Evolutionary conservation across 2,329 filamentous ascomycete genomes (phyloP), one percentile per base, ranked within the genome.

Genomic region (Dothideomycetes sp.): DNA sequence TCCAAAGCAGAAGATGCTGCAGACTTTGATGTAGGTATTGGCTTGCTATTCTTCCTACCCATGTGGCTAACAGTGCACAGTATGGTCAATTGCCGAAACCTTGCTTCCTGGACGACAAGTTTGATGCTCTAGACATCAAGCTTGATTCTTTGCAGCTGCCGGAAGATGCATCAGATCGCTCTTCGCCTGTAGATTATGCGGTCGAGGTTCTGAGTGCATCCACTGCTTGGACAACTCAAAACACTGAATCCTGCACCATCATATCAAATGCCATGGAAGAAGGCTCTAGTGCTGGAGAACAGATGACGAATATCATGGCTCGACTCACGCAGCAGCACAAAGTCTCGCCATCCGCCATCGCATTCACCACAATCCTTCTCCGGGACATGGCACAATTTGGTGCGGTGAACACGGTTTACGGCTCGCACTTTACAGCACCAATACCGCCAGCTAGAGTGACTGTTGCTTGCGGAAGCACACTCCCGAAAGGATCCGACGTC

Each of bases 401-500:
- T 0, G 53, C 65, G 12, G 68, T 94, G 51, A 96, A 96, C 61
- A 60, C 67, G 18, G 65, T 82, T 47, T 98, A 96, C 60, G 78
- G 76, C 4, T 68, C 71, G 7, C 71, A 87, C 29, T 96, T 96
- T 61, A 64, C 65, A 15, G 68, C 73, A 34, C 82, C 88, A 0
- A 94, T 88, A 49, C 91, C 91, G 0, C 86, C 91, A 0, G 78
- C 88, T 0, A 69, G 91, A 35, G 82, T 93, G 35, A 94, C 87
- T 4, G 75, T 96, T 34, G 80, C 86, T 0, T 83, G 82, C 47
- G 85, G 86, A 3, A 64, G 76, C 34, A 56, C 69, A 5, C 68
- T 95, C 6, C 82, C 83, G 0, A 33, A 55, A 0, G 70, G 68
- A 8, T 63, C 71, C 36, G 71, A 79, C 45, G 73, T 84, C 12